Base-by-base conservation (phyloP, 768 basidiomycete species). In the Mycena polygramma region DNA sequence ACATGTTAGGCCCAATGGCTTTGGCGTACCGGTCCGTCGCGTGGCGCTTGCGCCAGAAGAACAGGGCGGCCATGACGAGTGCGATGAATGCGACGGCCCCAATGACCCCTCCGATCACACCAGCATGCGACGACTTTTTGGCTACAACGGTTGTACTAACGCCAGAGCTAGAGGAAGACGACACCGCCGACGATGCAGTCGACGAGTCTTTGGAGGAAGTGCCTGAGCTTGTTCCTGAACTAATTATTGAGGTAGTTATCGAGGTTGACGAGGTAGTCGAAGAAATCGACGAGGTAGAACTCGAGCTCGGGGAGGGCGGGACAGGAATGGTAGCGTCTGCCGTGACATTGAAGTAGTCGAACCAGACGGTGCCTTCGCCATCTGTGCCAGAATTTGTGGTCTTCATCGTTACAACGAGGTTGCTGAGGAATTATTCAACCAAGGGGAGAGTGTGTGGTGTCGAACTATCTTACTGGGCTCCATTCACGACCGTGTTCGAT, bases 321-420 rank as follows among this genome's bases (percentile, higher is more conserved):
- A 22, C 11, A 9, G 48, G 14, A 20, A 22, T 22, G n/a, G 48
- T 20, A 22, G 48, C 22, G 48, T 14, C 48, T 22, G 48, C 48
- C 22, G 48, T 49, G 48, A 49, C 48, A 49, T 49, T 49, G 48
- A 49, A 49, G 22, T 49, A 49, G 22, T 49, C 48, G 22, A 49
- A 49, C 48, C 48, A 49, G n/a, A 49, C 48, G 48, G 48, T 49
- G 22, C 48, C 48, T 49, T 49, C 48, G 22, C 48, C 48, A 24
- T n/a, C 48, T 22, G 9, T 14, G n/a, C 7, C 15, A 9, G 20
- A 2, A 20, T 49, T 49, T 14, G 22, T 22, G n/a, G 48, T 22
- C 22, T 22, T 22, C 48, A 49, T 49, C 22, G 48, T 49, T 22
- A 49, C 48, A 24, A 49, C 48, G 9, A 49, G 48, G 22, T n/a